Evolutionary conservation across 345 rosid species (phyloP).

Genomic region (Schrenkiella parvula): DNA sequence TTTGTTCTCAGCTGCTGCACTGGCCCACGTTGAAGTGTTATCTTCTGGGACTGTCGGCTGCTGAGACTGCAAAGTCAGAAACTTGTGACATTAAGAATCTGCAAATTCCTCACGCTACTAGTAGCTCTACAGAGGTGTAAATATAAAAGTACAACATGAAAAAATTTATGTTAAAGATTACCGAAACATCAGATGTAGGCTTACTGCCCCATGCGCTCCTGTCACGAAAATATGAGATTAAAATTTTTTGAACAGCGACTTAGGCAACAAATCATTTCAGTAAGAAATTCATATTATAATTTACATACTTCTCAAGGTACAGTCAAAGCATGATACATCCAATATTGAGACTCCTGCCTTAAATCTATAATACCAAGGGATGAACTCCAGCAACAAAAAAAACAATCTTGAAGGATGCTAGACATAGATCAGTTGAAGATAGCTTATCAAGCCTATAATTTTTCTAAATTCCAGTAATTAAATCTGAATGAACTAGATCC

Average conservation of each 20-base stretch:
- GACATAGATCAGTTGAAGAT: not conserved
- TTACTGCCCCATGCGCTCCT: conserved; percentile 32
- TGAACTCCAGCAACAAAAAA: not conserved
- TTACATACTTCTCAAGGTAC: not conserved
- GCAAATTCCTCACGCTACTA: not conserved
- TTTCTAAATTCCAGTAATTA: not conserved
- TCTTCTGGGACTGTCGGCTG: conserved; percentile 12
- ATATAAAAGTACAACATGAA: not conserved
- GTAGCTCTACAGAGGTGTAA: not conserved
- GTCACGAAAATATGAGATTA: not conserved
- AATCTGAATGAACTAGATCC: not conserved
- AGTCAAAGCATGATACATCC: not conserved
- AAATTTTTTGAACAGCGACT: not conserved
- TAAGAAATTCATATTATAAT: not conserved
- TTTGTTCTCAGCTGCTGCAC: conserved; percentile 38
- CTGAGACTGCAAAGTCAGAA: conserved; percentile 20
- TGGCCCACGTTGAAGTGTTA: conserved; percentile 40
- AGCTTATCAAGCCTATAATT: not conserved
- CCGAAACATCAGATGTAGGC: conserved; percentile 23
- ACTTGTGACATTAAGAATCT: not conserved
- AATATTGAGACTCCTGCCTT: not conserved
- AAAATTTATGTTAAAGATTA: not conserved
- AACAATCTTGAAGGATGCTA: not conserved
- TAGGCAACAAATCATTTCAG: not conserved
- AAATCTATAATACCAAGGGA: not conserved